Percentiles rank a stretch among this genome's conserved stretches.
Evolutionary conservation across 441 rosid species (phyloP).

Genomic region (Gossypium schwendimanii): DNA sequence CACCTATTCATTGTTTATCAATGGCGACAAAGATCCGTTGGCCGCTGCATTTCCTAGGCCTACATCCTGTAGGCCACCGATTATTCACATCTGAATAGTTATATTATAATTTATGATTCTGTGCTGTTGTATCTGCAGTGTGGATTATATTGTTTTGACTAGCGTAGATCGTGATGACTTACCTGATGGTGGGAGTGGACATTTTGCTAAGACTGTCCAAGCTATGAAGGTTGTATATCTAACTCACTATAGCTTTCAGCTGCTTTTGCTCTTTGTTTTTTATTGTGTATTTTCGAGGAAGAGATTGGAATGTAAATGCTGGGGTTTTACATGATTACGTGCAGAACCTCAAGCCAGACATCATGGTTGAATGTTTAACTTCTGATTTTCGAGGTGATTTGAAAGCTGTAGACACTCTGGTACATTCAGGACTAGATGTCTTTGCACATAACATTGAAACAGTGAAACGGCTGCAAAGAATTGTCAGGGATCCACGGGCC

Average conservation of each 20-base stretch:
- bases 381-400: constrained; percentile 97
- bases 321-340: constrained; percentile 11
- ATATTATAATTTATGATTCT: constrained; percentile 9
- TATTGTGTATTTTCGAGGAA: not conserved
- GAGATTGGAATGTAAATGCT: constrained; percentile 2
- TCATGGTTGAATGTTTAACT: constrained; percentile 94
- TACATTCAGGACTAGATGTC: constrained; percentile 83
- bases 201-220: constrained; percentile 84
- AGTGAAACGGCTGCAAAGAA: constrained; percentile 85
- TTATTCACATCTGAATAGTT: not conserved
- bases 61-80: not conserved
- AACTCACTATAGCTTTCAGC: not conserved
- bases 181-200: constrained; percentile 99
- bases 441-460: constrained; percentile 95
- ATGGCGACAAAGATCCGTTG: not conserved
- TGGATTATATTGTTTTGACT: constrained; percentile 90
- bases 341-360: constrained; percentile 79
- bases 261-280: not conserved
- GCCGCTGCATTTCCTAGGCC: not conserved
- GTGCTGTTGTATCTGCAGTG: constrained; percentile 39
- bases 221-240: constrained; percentile 68
- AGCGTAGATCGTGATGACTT: constrained; percentile 98
- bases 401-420: constrained; percentile 71
- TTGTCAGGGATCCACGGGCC: constrained; percentile 97
- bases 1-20: not conserved